phyloP scores from a whole-genome alignment of 2,329 filamentous ascomycete genomes.

The Cryphonectria radicalis region DNA sequence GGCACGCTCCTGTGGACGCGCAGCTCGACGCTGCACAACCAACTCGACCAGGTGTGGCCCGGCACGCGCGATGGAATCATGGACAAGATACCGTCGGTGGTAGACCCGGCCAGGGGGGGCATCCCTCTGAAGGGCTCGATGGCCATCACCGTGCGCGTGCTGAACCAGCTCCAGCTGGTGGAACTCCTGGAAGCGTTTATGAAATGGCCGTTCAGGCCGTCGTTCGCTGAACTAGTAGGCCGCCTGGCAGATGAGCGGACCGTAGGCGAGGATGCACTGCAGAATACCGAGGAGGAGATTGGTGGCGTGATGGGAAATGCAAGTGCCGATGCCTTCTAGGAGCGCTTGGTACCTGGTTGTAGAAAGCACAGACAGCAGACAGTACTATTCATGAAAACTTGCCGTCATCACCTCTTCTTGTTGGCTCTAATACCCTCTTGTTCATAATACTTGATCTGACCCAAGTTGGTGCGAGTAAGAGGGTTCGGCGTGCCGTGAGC shows the following conservation, averaged over 20 bases:
- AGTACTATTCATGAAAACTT: not conserved
- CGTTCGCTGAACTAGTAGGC: constrained; percentile 52
- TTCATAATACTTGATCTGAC: not conserved
- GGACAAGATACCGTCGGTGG: constrained; percentile 52
- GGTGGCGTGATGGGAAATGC: not conserved
- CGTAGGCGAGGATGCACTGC: constrained; percentile 26
- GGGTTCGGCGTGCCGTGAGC: no score
- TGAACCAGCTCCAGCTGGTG: constrained; percentile 59
- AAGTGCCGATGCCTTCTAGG: not conserved
- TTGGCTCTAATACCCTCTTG: not conserved
- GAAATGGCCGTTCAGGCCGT: constrained; percentile 67
- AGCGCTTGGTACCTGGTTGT: not conserved
- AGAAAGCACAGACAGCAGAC: not conserved
- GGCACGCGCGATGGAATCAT: constrained; percentile 62
- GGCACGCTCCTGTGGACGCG: constrained; percentile 42
- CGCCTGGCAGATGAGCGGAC: constrained; percentile 41
- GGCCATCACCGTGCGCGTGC: constrained; percentile 49
- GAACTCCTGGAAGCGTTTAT: constrained; percentile 65
- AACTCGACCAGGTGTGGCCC: constrained; percentile 59
- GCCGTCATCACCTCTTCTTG: not conserved
- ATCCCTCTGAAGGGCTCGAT: constrained; percentile 43
- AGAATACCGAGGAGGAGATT: not conserved
- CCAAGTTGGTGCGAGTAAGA: no score
- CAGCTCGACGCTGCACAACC: constrained; percentile 36
- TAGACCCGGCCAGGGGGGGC: constrained; percentile 54